Percentiles rank a stretch among this genome's conserved stretches.
phyloP scores from a whole-genome alignment of 768 basidiomycete genomes.

The Collybiopsis luxurians region DNA sequence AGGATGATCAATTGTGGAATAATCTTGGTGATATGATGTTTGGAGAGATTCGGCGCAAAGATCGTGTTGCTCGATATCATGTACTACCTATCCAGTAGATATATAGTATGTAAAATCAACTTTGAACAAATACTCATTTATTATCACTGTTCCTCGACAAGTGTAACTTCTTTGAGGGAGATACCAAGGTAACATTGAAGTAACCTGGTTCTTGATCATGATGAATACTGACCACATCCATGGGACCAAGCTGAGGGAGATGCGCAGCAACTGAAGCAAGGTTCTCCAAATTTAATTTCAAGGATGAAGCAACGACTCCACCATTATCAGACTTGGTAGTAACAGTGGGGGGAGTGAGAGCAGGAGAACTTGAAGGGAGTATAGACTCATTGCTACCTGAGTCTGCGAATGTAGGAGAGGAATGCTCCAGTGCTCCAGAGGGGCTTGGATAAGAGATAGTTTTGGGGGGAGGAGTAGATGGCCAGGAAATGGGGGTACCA shows the following conservation, averaged over 20 bases:
- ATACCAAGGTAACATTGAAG: not conserved
- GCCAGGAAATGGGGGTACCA: no score
- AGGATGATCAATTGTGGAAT: constrained; percentile 31
- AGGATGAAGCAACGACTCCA: not conserved
- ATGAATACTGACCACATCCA: not conserved
- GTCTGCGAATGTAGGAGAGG: no score
- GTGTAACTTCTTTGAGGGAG: not conserved
- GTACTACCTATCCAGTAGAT: not conserved
- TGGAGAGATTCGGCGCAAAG: constrained; percentile 25
- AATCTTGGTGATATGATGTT: constrained; percentile 37
- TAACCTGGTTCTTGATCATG: not conserved
- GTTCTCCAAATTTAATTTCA: not conserved
- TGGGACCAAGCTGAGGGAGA: not conserved
- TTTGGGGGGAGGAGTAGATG: no score
- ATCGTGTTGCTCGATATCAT: constrained; percentile 23
- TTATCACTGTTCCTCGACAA: no score
- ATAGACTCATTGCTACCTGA: no score
- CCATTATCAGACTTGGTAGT: not conserved
- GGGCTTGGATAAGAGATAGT: no score
- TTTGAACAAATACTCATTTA: not conserved
- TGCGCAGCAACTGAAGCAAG: not conserved
- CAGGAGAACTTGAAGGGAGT: not conserved
- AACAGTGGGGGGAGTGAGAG: not conserved
- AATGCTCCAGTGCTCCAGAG: no score
- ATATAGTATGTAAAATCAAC: not conserved